A percentile compares a stretch with the other conserved stretches of the same genome.
These are phyloP conservation scores for Ceratocystis ficicola DNA, from an alignment of 2,329 filamentous ascomycete species.

Conservation along the genomic window DNA sequence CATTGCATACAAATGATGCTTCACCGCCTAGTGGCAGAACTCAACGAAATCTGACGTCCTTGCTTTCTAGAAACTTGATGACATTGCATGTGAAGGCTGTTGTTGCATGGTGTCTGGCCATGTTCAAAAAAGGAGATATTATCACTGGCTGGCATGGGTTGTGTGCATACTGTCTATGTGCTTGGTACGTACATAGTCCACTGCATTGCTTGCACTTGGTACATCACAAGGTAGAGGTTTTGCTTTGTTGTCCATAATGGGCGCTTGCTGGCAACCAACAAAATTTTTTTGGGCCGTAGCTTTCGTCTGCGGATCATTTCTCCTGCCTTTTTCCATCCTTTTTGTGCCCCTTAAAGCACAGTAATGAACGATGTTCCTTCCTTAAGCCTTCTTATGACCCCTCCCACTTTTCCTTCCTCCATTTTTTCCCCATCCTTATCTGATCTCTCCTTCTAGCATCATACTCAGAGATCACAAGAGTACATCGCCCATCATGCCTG, in stretches of 20 bases:
- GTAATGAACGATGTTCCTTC: background rate
- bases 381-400: background rate
- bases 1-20: background rate
- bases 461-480: background rate
- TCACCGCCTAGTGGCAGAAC: slow-evolving; percentile 21
- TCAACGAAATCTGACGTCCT: slow-evolving; percentile 14
- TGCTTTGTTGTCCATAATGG: slow-evolving; percentile 9
- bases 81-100: background rate
- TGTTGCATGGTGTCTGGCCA: background rate
- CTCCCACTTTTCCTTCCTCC: slow-evolving; percentile 9
- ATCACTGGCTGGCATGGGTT: background rate
- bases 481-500: slow-evolving; percentile 26
- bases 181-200: background rate
- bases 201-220: background rate
- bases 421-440: slow-evolving; percentile 14
- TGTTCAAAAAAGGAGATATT: background rate
- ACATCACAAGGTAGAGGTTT: background rate
- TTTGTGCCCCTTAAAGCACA: background rate
- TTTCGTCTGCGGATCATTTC: background rate
- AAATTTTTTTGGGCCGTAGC: slow-evolving; percentile 1
- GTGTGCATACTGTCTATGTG: too few relatives aligned
- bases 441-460: background rate
- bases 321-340: slow-evolving; percentile 6
- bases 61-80: background rate
- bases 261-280: slow-evolving; percentile 10